Conservation (phyloP, 1,284 basidiomycete genomes). For the Testicularia cyperi region DNA sequence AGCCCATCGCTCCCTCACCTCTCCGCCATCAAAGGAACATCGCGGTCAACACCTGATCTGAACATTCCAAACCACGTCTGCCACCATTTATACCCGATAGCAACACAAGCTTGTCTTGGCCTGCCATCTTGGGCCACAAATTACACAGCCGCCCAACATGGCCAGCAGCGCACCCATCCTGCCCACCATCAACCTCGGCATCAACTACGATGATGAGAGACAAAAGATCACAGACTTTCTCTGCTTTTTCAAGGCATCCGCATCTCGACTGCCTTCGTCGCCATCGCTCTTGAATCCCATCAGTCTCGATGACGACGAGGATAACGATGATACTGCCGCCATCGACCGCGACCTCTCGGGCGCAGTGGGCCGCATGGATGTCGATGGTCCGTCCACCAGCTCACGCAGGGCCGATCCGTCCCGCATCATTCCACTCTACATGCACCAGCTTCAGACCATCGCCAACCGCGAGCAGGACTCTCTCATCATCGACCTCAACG, state of each 20-base stretch:
- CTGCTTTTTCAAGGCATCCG: constrained; percentile 46
- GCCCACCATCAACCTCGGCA: constrained; percentile 64
- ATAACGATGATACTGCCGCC: constrained; percentile 14
- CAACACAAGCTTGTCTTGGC: no score
- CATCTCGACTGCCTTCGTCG: constrained; percentile 21
- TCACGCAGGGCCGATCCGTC: no score
- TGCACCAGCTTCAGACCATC: constrained; percentile 86
- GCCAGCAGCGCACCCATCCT: constrained; percentile 55
- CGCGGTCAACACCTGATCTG: not conserved
- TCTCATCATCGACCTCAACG: constrained; percentile 78
- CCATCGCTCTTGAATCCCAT: constrained; percentile 4
- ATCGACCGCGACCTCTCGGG: constrained; percentile 19
- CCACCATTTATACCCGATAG: no score
- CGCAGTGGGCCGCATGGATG: constrained; percentile 28
- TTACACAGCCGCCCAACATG: no score
- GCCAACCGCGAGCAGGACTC: constrained; percentile 88
- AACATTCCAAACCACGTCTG: not conserved
- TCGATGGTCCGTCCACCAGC: constrained; percentile 8
- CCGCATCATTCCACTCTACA: constrained; percentile 71
- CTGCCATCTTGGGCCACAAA: no score
- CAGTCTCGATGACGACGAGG: constrained; percentile 14
- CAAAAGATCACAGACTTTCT: constrained; percentile 56
- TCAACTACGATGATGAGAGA: constrained; percentile 65
- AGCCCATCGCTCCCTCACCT: no score
- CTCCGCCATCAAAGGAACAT: not conserved